Base-by-base conservation (phyloP, 768 basidiomycete genomes). In the Mycena metata region DNA sequence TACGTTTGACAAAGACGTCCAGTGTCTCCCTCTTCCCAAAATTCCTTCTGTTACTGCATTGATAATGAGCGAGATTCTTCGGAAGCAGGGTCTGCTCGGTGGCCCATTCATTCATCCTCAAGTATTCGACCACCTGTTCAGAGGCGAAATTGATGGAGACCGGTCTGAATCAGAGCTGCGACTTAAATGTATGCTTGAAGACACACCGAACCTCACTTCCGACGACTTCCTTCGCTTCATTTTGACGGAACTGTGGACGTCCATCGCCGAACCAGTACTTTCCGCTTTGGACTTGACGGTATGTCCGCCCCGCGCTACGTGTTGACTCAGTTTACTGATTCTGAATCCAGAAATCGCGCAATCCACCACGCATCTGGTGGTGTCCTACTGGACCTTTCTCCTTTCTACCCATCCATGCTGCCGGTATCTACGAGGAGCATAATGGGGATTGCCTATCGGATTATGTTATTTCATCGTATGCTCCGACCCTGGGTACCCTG, bases 391-490 rank as follows among this genome's bases (percentile, higher is more conserved):
- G 56, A 5, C 45, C 43, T 0, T 43, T 66, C 26, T 36, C 63
- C 11, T 61, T 64, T 26, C 36, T 72, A 16, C 73, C 73, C 6
- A 36, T 73, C 15, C 72, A 73, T 46, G 72, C 72, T 15, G 70
- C 70, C 11, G 70, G 67, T 35, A 39, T 60, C 3, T 74, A 69
- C 26, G 26, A 17, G 5, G n/a, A 43, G 41, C 45, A 59, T 10
- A 23, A 17, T 26, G 2, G n/a, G 30, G 49, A 61, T 2, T 42
- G 50, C 26, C 51, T 68, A 5, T 24, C 71, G 6, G 71, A 70
- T 41, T 73, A 67, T 52, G 69, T 64, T 19, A 47, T 72, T 24
- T 74, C 69, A 1, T 74, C 73, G 9, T 74, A 72, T 36, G 66
- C 69, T 19, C 71, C 73, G 3, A 72, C 68, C 2, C 57, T 74